These are phyloP conservation scores for Corchorus capsularis DNA, from an alignment of 345 rosid species.

Conservation along the genomic window DNA sequence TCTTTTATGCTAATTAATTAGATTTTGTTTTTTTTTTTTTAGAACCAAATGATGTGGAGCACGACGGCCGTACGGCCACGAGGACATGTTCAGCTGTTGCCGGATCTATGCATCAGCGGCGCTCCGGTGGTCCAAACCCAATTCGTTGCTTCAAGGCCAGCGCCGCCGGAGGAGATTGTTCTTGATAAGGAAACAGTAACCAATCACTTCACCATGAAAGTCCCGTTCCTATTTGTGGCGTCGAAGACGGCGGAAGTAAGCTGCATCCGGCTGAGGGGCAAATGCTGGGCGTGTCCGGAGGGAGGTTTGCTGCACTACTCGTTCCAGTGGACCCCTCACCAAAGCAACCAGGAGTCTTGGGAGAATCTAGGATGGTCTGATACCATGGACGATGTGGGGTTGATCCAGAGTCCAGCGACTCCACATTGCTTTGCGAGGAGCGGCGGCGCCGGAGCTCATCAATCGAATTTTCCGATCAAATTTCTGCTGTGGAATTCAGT, in stretches of 20 bases:
- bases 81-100: background rate
- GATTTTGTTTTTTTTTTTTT: no score
- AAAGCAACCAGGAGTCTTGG: background rate
- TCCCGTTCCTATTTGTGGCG: background rate
- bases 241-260: background rate
- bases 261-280: background rate
- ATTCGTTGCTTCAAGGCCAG: background rate
- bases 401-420: background rate
- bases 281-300: background rate
- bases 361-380: background rate
- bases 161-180: background rate
- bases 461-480: background rate
- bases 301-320: background rate
- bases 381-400: background rate
- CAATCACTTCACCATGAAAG: background rate
- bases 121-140: background rate
- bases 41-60: background rate
- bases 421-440: no score
- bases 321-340: constrained; percentile 4
- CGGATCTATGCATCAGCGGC: background rate
- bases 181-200: background rate
- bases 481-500: background rate
- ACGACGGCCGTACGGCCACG: background rate
- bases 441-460: no score
- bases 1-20: no score